Percentiles rank a stretch among this genome's conserved stretches.
phyloP scores from a whole-genome alignment of 2,329 filamentous ascomycete genomes.

The Setomelanomma holmii region DNA sequence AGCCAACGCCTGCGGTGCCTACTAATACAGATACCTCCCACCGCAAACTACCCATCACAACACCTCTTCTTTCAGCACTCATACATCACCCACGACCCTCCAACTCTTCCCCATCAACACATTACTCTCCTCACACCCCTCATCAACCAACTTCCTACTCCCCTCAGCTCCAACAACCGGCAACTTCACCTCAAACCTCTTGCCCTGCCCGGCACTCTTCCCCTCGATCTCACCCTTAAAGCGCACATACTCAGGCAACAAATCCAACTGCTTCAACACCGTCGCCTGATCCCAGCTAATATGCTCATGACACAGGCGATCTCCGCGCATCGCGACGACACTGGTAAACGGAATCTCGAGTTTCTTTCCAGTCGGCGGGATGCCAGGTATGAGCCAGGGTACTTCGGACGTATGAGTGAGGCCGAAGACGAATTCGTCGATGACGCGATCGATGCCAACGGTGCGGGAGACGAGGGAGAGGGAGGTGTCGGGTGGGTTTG shows the following conservation, averaged over 20 bases:
- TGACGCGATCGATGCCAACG: conserved; percentile 72
- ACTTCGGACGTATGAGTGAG: conserved; percentile 42
- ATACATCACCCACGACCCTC: conserved; percentile 39
- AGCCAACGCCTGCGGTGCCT: too few species aligned
- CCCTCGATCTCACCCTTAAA: conserved; percentile 57
- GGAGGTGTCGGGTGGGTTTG: conserved; percentile 70
- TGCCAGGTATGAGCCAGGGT: conserved; percentile 46
- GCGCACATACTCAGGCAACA: conserved; percentile 69
- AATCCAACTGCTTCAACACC: conserved; percentile 65
- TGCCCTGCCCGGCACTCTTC: conserved; percentile 45
- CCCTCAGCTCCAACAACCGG: conserved; percentile 66
- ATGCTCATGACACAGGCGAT: conserved; percentile 73
- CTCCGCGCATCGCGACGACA: conserved; percentile 72
- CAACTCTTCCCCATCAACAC: conserved; percentile 57
- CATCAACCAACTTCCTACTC: conserved; percentile 59
- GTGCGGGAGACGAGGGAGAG: conserved; percentile 76
- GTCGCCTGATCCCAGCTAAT: conserved; percentile 75
- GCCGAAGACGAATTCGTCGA: conserved; percentile 48
- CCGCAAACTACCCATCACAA: neutral
- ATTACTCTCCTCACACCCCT: conserved; percentile 61
- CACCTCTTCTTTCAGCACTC: conserved; percentile 1
- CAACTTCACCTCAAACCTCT: conserved; percentile 65
- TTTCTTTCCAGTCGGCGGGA: conserved; percentile 37
- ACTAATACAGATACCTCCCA: neutral
- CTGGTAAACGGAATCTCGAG: conserved; percentile 69